Conservation (phyloP, 2,329 filamentous ascomycete genomes). For the Fusarium scirpi region DNA sequence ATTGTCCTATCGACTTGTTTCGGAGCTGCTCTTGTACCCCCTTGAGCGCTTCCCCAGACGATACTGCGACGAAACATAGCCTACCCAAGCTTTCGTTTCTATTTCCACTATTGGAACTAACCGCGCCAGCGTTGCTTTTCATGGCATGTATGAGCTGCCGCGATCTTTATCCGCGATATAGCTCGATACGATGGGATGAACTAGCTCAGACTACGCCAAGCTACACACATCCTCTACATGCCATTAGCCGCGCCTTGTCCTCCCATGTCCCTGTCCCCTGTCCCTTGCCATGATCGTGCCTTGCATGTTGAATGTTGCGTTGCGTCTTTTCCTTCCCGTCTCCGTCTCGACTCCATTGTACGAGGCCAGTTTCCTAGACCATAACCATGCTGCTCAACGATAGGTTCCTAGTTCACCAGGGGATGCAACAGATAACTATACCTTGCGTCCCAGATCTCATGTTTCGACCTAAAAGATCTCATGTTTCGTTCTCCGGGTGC, state of each 20-base stretch:
- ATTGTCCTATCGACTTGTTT: conserved; percentile 13
- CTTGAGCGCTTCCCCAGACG: conserved; percentile 40
- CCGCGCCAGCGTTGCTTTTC: conserved; percentile 24
- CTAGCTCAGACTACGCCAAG: conserved; percentile 26
- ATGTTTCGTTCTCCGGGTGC: conserved; percentile 43
- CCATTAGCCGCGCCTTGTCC: conserved; percentile 37
- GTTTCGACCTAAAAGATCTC: conserved; percentile 30
- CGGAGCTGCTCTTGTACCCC: conserved; percentile 9
- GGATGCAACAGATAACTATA: conserved; percentile 25
- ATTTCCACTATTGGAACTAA: conserved; percentile 5
- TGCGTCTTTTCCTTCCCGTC: conserved; percentile 14
- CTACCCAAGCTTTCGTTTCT: conserved; percentile 6
- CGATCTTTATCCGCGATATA: conserved; percentile 34
- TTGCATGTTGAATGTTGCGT: conserved; percentile 16
- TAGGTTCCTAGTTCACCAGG: conserved; percentile 32
- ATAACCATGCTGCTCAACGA: conserved; percentile 34
- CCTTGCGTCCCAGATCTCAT: conserved; percentile 33
- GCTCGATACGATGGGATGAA: conserved; percentile 37
- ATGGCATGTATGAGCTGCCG: conserved; percentile 19
- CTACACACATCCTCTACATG: conserved; percentile 20
- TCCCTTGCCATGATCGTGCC: conserved; percentile 25
- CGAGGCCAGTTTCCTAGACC: conserved; percentile 45
- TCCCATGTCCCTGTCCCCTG: conserved; percentile 6
- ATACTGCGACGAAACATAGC: conserved; percentile 14
- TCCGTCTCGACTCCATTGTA: conserved; percentile 23